Conservation (phyloP, 129 eudicot species). For the Pulicaria dysenterica region DNA sequence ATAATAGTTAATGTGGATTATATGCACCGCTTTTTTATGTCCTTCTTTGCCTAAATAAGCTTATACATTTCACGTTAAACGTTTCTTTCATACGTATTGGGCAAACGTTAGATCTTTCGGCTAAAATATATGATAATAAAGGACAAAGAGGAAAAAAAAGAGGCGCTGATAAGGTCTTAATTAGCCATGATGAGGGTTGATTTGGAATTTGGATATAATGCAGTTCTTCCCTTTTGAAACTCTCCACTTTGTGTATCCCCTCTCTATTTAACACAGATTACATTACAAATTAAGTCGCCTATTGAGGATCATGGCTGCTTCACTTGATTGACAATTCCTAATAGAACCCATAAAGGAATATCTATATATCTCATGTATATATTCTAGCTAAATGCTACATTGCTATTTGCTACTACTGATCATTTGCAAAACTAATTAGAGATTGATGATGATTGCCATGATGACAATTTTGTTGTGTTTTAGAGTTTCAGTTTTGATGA, state of each 20-base stretch:
- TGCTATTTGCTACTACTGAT: background rate
- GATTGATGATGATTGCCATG: conserved; percentile 17
- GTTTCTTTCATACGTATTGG: conserved; percentile 5
- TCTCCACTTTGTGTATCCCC: conserved; percentile 46
- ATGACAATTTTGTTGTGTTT: conserved; percentile 33
- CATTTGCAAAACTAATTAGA: conserved; percentile 20
- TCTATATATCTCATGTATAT: conserved; percentile 22
- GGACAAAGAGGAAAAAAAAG: background rate
- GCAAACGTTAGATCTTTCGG: conserved; percentile 12
- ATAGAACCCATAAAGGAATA: conserved; percentile 34
- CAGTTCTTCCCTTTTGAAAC: conserved; percentile 34
- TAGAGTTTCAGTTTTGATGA: conserved; percentile 32
- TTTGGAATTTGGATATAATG: background rate
- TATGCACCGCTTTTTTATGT: conserved; percentile 19
- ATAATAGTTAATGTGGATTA: conserved; percentile 23
- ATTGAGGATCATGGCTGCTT: conserved; percentile 9
- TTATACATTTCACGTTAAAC: background rate
- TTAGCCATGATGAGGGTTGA: background rate
- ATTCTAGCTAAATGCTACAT: conserved; percentile 19
- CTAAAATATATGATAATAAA: background rate
- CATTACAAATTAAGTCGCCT: background rate
- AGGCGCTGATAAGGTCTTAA: background rate
- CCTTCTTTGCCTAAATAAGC: background rate
- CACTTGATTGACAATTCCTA: conserved; percentile 1
- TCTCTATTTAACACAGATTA: conserved; percentile 5